phyloP scores from a whole-genome alignment of 352 stramenopile genomes.

The Poterioochromonas sp. region DNA sequence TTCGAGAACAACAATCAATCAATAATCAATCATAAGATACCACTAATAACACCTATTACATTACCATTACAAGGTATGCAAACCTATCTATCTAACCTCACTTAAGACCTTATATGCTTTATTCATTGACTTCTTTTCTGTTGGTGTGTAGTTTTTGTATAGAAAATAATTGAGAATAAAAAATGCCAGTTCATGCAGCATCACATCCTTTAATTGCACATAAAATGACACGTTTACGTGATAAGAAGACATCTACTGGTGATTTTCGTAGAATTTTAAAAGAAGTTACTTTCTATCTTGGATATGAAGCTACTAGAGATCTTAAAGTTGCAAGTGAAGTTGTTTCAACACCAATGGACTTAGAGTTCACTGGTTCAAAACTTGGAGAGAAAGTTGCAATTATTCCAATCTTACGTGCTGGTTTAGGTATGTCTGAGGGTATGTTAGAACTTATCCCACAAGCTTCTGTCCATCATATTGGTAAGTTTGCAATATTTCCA shows the following conservation, averaged over 20 bases:
- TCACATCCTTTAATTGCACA: slow-evolving; percentile 49
- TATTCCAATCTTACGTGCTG: slow-evolving; percentile 88
- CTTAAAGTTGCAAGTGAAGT: slow-evolving; percentile 41
- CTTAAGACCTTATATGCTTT: too few species aligned
- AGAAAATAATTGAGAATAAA: too few species aligned
- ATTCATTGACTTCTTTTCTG: too few species aligned
- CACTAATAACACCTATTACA: too few species aligned
- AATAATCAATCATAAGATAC: too few species aligned
- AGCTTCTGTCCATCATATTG: slow-evolving; percentile 91
- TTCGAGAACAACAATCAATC: too few species aligned
- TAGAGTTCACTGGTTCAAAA: slow-evolving; percentile 59
- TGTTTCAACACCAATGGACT: slow-evolving; percentile 30
- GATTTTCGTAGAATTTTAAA: slow-evolving; percentile 87
- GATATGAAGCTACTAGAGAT: slow-evolving; percentile 59
- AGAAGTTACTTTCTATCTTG: slow-evolving; percentile 95
- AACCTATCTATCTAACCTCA: too few species aligned
- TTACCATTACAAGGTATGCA: too few species aligned
- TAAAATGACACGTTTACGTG: slow-evolving; percentile 92
- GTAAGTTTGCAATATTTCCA: slow-evolving; percentile 53
- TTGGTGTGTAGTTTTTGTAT: too few species aligned
- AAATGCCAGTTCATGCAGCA: slow-evolving; percentile 6
- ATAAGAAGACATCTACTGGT: slow-evolving; percentile 74
- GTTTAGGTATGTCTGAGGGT: slow-evolving; percentile 53
- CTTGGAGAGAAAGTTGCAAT: slow-evolving; percentile 78
- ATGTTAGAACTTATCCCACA: slow-evolving; percentile 93